A percentile compares a stretch with the other conserved stretches of the same genome.
phyloP scores from a whole-genome alignment of 371 early-diverging fungal genomes.

The Rhizopus arrhizus region DNA sequence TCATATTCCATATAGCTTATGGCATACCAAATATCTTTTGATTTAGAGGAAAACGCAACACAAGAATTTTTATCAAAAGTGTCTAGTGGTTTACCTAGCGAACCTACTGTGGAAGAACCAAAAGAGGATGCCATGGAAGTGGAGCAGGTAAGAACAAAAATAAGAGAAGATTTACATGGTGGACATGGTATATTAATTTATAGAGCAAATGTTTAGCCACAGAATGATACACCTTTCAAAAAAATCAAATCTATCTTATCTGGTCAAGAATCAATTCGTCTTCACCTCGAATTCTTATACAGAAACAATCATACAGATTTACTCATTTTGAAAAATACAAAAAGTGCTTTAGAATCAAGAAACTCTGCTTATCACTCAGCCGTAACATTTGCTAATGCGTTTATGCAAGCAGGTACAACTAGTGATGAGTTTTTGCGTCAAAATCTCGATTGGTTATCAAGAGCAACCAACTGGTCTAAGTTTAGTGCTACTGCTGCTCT shows the following conservation, averaged over 20 bases:
- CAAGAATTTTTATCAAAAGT: constrained; percentile 90
- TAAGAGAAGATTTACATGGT: not conserved
- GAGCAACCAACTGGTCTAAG: constrained; percentile 99
- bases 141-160: constrained; percentile 46
- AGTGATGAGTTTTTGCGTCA: constrained; percentile 97
- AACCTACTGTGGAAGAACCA: constrained; percentile 47
- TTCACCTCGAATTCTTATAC: constrained; percentile 92
- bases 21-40: constrained; percentile 97
- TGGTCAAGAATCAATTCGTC: constrained; percentile 86
- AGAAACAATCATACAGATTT: constrained; percentile 95
- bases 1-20: constrained; percentile 49
- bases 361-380: constrained; percentile 93
- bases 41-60: constrained; percentile 91
- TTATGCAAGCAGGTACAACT: constrained; percentile 98
- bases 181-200: too few species aligned
- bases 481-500: constrained; percentile 98
- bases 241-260: constrained; percentile 82
- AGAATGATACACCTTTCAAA: constrained; percentile 33
- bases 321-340: constrained; percentile 90
- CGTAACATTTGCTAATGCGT: constrained; percentile 96
- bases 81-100: constrained; percentile 57
- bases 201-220: constrained; percentile 7
- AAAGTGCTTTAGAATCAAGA: constrained; percentile 87
- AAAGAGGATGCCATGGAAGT: constrained; percentile 35
- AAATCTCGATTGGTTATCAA: constrained; percentile 96